Base-by-base conservation (phyloP, 805 yeast species). In the Kuraishia hungarica region DNA sequence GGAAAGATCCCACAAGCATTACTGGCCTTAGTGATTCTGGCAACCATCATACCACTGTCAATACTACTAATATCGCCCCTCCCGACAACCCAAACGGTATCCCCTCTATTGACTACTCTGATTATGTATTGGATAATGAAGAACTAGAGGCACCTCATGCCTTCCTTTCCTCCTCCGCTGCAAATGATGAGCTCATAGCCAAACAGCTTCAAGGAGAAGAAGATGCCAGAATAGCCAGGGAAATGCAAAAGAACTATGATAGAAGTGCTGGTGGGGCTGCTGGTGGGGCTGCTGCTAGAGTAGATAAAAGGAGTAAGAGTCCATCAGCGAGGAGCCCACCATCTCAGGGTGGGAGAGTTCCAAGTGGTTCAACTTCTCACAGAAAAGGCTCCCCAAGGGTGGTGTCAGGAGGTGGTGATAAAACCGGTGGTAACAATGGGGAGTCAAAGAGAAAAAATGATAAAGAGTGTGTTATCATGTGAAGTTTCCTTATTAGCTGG, bases 271-370 rank as follows among this genome's bases (percentile, higher is more conserved):
- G 50, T 48, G 24, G 51, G 29, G 17, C 50, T 26, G n/a, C 43
- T 68, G 1, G 50, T 48, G 24, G 51, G 29, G 17, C 50, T 26
- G n/a, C 43, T 68, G 1, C n/a, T n/a, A n/a, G 62, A 60, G 49
- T 64, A 73, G 2, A 60, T 73, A 5, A 59, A 73, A 49, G 74
- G 78, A 5, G 79, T 20, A 19, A 26, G 5, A 17, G 39, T 21
- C 29, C 11, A 24, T 50, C 10, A 15, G 28, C 17, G 46, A 28
- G n/a, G 17, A 7, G n/a, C n/a, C n/a, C n/a, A n/a, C n/a, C n/a
- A n/a, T n/a, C n/a, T n/a, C n/a, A n/a, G n/a, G n/a, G n/a, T n/a
- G n/a, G n/a, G n/a, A n/a, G n/a, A n/a, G n/a, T n/a, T n/a, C n/a
- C n/a, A n/a, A n/a, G n/a, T n/a, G n/a, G n/a, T n/a, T n/a, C n/a